Evolutionary conservation across 2,329 filamentous ascomycete genomes (phyloP), one percentile per base, ranked within the genome.

Genomic region (Drechmeria coniospora): DNA sequence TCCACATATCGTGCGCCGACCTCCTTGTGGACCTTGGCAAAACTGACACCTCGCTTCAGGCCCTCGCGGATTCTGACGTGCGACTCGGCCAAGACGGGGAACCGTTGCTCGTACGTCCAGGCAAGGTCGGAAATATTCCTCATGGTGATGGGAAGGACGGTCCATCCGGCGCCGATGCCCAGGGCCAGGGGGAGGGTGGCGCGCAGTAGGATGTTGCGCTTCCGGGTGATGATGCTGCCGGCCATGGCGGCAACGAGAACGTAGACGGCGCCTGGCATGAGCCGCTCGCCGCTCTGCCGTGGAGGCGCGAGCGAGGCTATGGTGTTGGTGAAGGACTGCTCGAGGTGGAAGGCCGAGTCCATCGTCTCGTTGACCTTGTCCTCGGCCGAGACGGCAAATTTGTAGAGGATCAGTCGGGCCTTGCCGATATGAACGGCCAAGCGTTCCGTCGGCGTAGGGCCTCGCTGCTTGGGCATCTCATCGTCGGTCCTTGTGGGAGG

Each of bases 201-300:
- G 40, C 90, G 75, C 29, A 98, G 61, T 36, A 93, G 52, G 36
- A 95, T 67, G 53, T 79, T 86, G 43, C 87, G 75, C 63, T 92
- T 92, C 37, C 87, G 74, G 30, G 81, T 74, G 30, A 94, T 63
- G 50, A 98, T 95, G 54, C 74, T 84, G 42, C 87, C 90, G 20
- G 90, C 82, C 86, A 98, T 94, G 44, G 82, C 76, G 23, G 86
- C 78, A 26, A 98, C 86, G 17, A 94, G 69, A 25, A 95, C 84
- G 59, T 95, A 95, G 41, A 95, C 73, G 33, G 74, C 65, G 15
- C 87, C 87, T 19, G 90, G 90, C 57, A 95, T 75, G 31, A 98
- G 68, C 49, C 75, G 74, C 64, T 98, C 90, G 50, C 80, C 81
- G 34, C 74, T 81, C 56, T 87, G 79, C 45, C 76, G 77, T 21